These are phyloP conservation scores for Cladophialophora carrionii DNA, from an alignment of 2,329 filamentous ascomycete genomes.

Conservation along the genomic window DNA sequence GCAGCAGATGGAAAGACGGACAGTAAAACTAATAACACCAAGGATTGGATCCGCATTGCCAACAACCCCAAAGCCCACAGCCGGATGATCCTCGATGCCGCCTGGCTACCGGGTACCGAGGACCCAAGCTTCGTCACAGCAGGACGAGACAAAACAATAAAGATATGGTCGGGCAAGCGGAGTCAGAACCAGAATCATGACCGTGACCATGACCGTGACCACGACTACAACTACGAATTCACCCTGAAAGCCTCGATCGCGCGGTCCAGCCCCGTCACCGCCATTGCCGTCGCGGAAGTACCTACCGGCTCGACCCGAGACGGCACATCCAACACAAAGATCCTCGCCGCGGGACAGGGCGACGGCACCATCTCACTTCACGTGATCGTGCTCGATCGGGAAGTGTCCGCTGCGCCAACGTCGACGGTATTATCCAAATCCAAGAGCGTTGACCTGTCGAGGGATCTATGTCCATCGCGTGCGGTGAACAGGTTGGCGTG, in stretches of 20 bases:
- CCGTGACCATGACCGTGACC: background rate
- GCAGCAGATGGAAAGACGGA: background rate
- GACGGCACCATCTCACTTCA: slow-evolving; percentile 52
- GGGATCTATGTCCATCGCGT: slow-evolving; percentile 61
- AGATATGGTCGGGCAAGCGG: slow-evolving; percentile 61
- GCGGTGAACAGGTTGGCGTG: slow-evolving; percentile 70
- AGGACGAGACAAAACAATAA: slow-evolving; percentile 83
- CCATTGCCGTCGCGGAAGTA: slow-evolving; percentile 65
- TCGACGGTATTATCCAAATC: slow-evolving; percentile 19
- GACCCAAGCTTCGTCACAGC: slow-evolving; percentile 75
- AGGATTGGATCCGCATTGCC: slow-evolving; percentile 61
- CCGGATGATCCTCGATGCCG: slow-evolving; percentile 86
- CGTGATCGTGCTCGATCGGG: slow-evolving; percentile 37
- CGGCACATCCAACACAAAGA: slow-evolving; percentile 29
- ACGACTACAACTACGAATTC: slow-evolving; percentile 47
- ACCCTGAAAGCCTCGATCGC: slow-evolving; percentile 58
- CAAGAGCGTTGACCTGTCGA: slow-evolving; percentile 33
- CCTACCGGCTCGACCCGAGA: slow-evolving; percentile 24
- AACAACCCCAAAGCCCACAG: slow-evolving; percentile 82
- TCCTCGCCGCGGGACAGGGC: slow-evolving; percentile 54
- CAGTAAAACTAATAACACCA: slow-evolving; percentile 25
- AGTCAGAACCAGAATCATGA: background rate
- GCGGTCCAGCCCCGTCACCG: slow-evolving; percentile 66
- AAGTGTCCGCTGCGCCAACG: slow-evolving; percentile 33
- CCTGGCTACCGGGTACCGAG: slow-evolving; percentile 69